Evolutionary conservation across 2,329 filamentous ascomycete genomes (phyloP).

Genomic region (Penicillium freii): DNA sequence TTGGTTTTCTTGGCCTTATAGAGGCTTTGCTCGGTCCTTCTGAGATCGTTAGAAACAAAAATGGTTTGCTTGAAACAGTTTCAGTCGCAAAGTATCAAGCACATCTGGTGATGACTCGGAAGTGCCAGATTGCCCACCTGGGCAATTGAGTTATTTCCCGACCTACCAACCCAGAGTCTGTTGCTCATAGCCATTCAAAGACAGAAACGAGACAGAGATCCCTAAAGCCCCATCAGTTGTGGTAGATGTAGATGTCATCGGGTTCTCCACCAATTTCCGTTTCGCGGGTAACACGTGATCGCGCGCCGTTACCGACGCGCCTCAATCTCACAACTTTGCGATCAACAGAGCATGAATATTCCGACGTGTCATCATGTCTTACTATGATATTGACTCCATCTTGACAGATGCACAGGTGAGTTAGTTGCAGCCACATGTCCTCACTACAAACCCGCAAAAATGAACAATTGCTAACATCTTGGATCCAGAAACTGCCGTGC

Average conservation of each 20-base stretch:
- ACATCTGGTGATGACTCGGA: no score
- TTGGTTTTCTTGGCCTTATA: no score
- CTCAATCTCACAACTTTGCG: slow-evolving; percentile 3
- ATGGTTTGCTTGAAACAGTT: no score
- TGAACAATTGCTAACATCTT: slow-evolving; percentile 14
- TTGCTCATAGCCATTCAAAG: neutral
- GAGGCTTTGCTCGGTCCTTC: neutral
- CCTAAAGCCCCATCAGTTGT: neutral
- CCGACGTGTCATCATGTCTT: slow-evolving; percentile 37
- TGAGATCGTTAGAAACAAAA: neutral
- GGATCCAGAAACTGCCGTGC: slow-evolving; percentile 80
- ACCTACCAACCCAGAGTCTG: neutral
- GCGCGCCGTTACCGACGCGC: slow-evolving; percentile 15
- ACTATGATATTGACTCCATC: slow-evolving; percentile 50
- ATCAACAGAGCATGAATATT: slow-evolving; percentile 7
- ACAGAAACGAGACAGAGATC: neutral
- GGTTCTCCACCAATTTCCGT: neutral
- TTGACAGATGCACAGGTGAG: slow-evolving; percentile 46
- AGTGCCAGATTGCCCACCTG: neutral
- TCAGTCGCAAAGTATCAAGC: no score
- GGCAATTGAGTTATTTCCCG: no score
- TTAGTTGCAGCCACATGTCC: neutral
- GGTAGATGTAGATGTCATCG: neutral
- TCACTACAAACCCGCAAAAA: neutral
- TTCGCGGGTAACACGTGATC: slow-evolving; percentile 10